Evolutionary conservation across 768 basidiomycete genomes (phyloP), one percentile per base, ranked within the genome.

Genomic region (Pleurotus tuoliensis): DNA sequence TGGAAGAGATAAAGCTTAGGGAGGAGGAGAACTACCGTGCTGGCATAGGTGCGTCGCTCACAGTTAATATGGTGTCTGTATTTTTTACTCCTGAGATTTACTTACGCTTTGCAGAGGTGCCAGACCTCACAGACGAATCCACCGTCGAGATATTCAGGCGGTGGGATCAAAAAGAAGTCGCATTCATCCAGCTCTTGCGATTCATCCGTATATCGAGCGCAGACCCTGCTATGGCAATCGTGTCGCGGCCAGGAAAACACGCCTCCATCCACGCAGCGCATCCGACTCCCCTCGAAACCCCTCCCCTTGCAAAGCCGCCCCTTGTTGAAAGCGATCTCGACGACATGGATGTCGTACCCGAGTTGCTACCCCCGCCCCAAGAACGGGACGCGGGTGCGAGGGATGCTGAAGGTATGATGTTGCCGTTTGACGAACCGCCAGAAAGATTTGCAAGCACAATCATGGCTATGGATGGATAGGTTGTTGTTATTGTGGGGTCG

Each of bases 141-240:
- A 93, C 82, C 13, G 86, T 90, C 39, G 78, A 79, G 25, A 73
- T 92, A 3, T 90, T 92, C 67, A 80, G 88, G 40, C 71, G 73
- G 57, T 94, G 92, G 92, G 88, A 92, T 63, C 85, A 88, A 61
- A 83, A 81, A 58, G 88, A 91, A 62, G 71, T 82, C 3, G 81
- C 87, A 4, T 94, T 80, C 67, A 76, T 88, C 40, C 79, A 88
- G 51, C 76, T 85, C 13, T 75, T 94, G 51, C 86, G 88, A 43
- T 90, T 87, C 69, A 82, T 92, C 59, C 84, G 89, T 56, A 85
- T 94, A 70, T 86, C 76, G 49, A 85, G 87, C 65, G 67, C 70
- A 15, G 70, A 82, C 46, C 81, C 82, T 0, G 68, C 74, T 1
- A 56, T 71, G 5, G 64, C 72, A 15, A 67, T 84, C 34, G 72